Evolutionary conservation across 2,329 filamentous ascomycete genomes (phyloP).

Genomic region (Trichoderma asperellum): DNA sequence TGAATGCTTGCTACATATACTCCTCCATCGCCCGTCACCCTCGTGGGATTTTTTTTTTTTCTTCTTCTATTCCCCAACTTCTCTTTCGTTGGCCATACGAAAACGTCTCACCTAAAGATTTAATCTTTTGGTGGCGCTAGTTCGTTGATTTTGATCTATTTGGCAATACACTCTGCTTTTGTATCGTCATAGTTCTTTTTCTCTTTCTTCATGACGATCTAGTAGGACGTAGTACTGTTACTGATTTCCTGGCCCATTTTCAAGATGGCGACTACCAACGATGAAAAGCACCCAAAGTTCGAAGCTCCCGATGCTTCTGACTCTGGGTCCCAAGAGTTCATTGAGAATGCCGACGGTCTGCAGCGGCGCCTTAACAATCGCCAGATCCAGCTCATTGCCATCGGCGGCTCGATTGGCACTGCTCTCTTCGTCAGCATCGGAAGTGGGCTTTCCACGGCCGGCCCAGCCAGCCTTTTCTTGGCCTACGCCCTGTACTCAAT

Average conservation of each 20-base stretch:
- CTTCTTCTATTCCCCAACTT: not conserved
- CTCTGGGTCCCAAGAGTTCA: conserved; percentile 33
- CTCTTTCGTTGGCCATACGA: not conserved
- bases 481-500: conserved; percentile 61
- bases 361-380: conserved; percentile 57
- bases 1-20: conserved; percentile 23
- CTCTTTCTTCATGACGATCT: conserved; percentile 4
- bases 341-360: conserved; percentile 44
- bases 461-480: conserved; percentile 57
- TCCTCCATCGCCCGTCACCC: not conserved
- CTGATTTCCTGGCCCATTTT: not conserved
- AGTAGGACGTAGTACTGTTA: not conserved
- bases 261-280: conserved; percentile 35
- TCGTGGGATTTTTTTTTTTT: not conserved
- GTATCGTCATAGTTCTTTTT: not conserved
- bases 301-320: conserved; percentile 34
- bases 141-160: not conserved
- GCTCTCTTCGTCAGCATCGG: conserved; percentile 67
- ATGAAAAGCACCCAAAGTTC: conserved; percentile 39
- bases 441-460: conserved; percentile 52
- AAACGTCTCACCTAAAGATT: not conserved
- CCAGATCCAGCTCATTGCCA: conserved; percentile 62
- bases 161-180: not conserved
- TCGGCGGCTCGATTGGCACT: conserved; percentile 62
- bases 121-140: not conserved